Conservation (phyloP, 2,329 filamentous ascomycete genomes). For the Thielaviopsis musarum region DNA sequence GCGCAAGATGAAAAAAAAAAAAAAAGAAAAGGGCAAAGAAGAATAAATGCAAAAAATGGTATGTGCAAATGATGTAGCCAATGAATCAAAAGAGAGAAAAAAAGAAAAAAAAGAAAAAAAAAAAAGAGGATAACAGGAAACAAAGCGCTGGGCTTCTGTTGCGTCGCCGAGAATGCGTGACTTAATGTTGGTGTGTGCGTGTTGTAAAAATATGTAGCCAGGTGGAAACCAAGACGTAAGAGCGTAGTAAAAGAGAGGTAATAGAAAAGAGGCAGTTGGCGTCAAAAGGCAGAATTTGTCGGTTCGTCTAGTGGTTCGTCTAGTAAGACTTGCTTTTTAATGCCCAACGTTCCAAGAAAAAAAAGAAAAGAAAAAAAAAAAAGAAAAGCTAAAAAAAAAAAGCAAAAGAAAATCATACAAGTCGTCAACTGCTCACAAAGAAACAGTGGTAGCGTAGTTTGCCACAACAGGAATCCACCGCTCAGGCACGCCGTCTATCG, state of each 20-base stretch:
- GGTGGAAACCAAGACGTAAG: constrained; percentile 5
- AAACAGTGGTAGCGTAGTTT: not conserved
- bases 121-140: not conserved
- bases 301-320: too few species aligned
- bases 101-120: not conserved
- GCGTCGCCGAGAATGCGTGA: not conserved
- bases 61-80: not conserved
- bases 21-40: not conserved
- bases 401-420: not conserved
- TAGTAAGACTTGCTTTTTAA: too few species aligned
- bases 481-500: constrained; percentile 39
- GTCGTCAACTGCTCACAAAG: not conserved
- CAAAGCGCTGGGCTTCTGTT: constrained; percentile 3
- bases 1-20: not conserved
- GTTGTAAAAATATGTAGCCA: not conserved
- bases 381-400: not conserved
- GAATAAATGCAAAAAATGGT: not conserved
- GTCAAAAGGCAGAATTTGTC: not conserved
- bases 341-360: not conserved
- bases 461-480: constrained; percentile 30
- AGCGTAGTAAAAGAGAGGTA: not conserved
- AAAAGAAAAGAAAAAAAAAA: not conserved
- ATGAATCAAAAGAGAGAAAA: not conserved
- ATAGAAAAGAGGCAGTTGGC: not conserved
- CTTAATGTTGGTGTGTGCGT: not conserved